Percentiles rank a stretch among this genome's conserved stretches.
phyloP scores from a whole-genome alignment of 1,139 yeast species.

The Eremothecium sinecaudum region DNA sequence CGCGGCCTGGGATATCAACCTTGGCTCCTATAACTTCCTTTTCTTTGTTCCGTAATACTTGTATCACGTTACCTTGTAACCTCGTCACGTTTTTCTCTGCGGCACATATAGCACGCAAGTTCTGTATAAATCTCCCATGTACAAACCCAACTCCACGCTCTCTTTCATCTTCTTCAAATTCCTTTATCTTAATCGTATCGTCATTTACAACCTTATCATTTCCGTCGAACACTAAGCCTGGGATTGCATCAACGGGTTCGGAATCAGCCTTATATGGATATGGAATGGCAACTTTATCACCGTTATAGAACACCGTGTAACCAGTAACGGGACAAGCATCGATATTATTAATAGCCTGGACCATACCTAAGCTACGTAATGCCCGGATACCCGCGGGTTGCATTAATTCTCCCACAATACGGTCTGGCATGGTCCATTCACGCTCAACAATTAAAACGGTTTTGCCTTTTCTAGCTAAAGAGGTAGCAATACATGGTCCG shows the following conservation, averaged over 20 bases:
- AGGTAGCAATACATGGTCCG: constrained; percentile 89
- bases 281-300: constrained; percentile 47
- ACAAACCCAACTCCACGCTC: constrained; percentile 82
- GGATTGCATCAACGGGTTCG: constrained; percentile 41
- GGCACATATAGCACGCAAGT: constrained; percentile 63
- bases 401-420: constrained; percentile 93
- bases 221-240: constrained; percentile 44
- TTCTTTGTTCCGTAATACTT: constrained; percentile 44
- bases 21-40: constrained; percentile 61
- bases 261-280: constrained; percentile 61
- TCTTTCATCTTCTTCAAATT: constrained; percentile 52
- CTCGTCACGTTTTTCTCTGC: constrained; percentile 63
- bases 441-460: constrained; percentile 62
- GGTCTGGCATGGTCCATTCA: constrained; percentile 85
- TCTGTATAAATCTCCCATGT: constrained; percentile 79
- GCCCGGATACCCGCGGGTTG: constrained; percentile 94
- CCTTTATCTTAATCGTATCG: constrained; percentile 38
- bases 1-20: constrained; percentile 34
- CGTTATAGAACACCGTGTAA: constrained; percentile 64
- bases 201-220: constrained; percentile 47
- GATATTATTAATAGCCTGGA: constrained; percentile 65
- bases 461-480: constrained; percentile 83
- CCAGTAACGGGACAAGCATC: constrained; percentile 76
- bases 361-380: constrained; percentile 70
- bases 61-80: constrained; percentile 72